phyloP scores from a whole-genome alignment of 2,329 filamentous ascomycete genomes.

The Penicillium rolfsii region DNA sequence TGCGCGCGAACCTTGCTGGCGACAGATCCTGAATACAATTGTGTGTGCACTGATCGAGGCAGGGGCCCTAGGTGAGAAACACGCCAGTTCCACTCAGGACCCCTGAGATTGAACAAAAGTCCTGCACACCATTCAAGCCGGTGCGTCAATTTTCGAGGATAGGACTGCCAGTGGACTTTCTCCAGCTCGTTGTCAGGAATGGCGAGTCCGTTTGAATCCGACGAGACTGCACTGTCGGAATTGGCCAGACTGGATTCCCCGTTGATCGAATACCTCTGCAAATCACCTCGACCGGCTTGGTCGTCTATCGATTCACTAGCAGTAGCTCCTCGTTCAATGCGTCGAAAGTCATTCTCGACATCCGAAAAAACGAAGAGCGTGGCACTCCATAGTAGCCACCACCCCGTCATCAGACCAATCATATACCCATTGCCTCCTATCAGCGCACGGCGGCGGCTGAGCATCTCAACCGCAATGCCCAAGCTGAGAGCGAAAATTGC shows the following conservation, averaged over 20 bases:
- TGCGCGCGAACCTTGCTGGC: conserved; percentile 20
- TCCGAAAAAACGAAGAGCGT: conserved; percentile 60
- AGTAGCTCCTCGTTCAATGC: conserved; percentile 53
- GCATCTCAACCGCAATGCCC: conserved; percentile 48
- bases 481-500: conserved; percentile 51
- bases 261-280: background rate
- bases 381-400: conserved; percentile 58
- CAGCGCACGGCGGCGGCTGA: conserved; percentile 52
- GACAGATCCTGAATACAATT: conserved; percentile 26
- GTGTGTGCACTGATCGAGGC: conserved; percentile 33
- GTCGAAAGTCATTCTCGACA: conserved; percentile 57
- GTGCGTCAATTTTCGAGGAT: conserved; percentile 54
- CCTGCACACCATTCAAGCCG: conserved; percentile 63
- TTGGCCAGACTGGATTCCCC: too few relatives aligned
- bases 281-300: background rate
- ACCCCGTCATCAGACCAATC: conserved; percentile 58
- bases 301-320: background rate
- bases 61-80: conserved; percentile 50
- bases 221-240: background rate
- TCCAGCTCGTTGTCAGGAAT: conserved; percentile 4
- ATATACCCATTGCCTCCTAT: conserved; percentile 58
- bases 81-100: conserved; percentile 64
- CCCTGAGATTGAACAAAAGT: conserved; percentile 61
- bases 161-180: conserved; percentile 57
- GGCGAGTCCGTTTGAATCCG: background rate